Percentiles rank a stretch among this genome's conserved stretches.
Conservation (phyloP, 805 yeast genomes). For the Blastobotrys terrestris region DNA sequence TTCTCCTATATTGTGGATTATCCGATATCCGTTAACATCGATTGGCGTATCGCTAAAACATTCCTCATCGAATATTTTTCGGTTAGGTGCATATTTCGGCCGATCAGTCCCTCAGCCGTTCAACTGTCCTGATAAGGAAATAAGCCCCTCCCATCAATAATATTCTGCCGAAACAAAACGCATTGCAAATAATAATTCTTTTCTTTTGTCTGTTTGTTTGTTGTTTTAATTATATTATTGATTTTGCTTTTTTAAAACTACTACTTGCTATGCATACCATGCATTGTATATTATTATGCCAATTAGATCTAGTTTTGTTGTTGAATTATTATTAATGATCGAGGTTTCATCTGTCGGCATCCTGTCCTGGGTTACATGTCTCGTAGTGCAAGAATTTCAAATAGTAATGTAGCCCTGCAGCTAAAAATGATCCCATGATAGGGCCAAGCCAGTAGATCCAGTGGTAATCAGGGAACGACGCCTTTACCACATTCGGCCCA, state of each 20-base stretch:
- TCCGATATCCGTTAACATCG: too few species aligned
- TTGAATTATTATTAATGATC: too few species aligned
- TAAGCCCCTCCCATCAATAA: background rate
- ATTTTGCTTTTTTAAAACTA: background rate
- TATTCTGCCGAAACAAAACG: background rate
- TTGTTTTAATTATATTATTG: too few species aligned
- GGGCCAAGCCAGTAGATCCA: slow-evolving; percentile 97
- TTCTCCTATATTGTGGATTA: too few species aligned
- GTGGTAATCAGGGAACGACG: slow-evolving; percentile 71
- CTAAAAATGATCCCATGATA: slow-evolving; percentile 58
- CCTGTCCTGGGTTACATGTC: slow-evolving; percentile 66
- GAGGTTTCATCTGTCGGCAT: too few species aligned
- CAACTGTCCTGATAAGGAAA: background rate
- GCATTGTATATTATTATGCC: background rate
- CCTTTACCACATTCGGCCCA: slow-evolving; percentile 74
- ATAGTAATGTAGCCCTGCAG: slow-evolving; percentile 61
- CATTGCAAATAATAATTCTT: background rate
- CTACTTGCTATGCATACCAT: too few species aligned
- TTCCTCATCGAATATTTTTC: background rate
- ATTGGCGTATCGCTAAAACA: background rate
- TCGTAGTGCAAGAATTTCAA: slow-evolving; percentile 63
- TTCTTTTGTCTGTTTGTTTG: background rate
- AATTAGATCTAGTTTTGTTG: slow-evolving; percentile 1
- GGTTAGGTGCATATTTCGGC: background rate
- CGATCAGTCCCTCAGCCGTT: background rate